These are phyloP conservation scores for Irpex lacteus DNA, from an alignment of 1,284 basidiomycete species.

Conservation along the genomic window DNA sequence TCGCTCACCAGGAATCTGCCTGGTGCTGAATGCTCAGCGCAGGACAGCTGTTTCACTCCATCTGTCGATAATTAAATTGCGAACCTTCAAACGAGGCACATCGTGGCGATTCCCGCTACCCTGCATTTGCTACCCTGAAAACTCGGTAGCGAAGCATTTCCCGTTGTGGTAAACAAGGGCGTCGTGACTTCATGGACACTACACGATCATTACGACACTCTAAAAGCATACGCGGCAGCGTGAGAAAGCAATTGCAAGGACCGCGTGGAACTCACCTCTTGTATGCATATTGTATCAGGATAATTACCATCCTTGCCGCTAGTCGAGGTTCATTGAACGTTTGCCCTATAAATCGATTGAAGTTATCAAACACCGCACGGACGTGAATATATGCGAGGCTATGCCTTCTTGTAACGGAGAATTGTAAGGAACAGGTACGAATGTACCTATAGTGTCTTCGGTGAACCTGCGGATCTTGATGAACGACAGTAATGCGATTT, in stretches of 20 bases:
- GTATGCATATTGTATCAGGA: too few species aligned
- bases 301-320: too few species aligned
- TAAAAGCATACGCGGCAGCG: background rate
- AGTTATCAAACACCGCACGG: too few species aligned
- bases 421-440: too few species aligned
- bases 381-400: too few species aligned
- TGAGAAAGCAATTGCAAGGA: background rate
- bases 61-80: background rate
- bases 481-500: too few species aligned
- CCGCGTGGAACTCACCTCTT: too few species aligned
- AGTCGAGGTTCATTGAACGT: too few species aligned
- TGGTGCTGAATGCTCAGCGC: background rate
- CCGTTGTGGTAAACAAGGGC: background rate
- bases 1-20: background rate
- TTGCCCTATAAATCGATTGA: too few species aligned
- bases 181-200: background rate
- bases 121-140: background rate
- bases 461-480: too few species aligned
- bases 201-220: background rate
- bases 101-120: background rate
- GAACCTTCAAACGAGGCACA: background rate
- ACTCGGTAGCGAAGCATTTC: background rate
- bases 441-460: too few species aligned
- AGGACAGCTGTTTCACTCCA: background rate
- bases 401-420: too few species aligned